Evolutionary conservation across 2,329 filamentous ascomycete genomes (phyloP), one percentile per base, ranked within the genome.

Genomic region (Tolypocladium guangdongense): DNA sequence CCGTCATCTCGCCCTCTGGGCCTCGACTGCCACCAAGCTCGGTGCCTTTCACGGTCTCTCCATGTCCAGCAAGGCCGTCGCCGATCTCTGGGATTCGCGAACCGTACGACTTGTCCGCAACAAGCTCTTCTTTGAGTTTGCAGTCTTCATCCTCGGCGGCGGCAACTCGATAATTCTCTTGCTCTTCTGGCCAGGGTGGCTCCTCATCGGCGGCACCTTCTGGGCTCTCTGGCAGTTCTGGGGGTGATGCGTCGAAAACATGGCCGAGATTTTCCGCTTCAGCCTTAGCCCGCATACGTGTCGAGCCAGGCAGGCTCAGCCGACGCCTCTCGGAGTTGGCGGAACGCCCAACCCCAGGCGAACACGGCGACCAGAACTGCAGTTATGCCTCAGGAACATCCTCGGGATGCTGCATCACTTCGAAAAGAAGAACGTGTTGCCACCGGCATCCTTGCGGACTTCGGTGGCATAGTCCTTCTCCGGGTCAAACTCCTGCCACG

Each of bases 401-500:
- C 16, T 10, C 41, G 7, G 30, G 30, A 30, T 8, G 30, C 30
- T 18, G 8, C 24, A 16, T 70, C 67, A 72, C 46, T 66, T 65
- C 33, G 81, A 78, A 67, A 90, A 92, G 76, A 99, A 99, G 69
- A 96, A 96, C 0, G 88, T 83, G 70, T 99, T 99, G 14, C 93
- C 93, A 53, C 90, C 85, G 14, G 81, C 80, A 71, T 99, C 93
- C 63, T 90, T 87, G 62, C 88, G 81, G 39, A 91, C 81, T 60
- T 88, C 83, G 58, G 76, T 79, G 64, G 82, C 80, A 72, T 95
- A 95, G 63, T 96, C 88, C 69, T 87, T 88, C 56, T 89, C 88
- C 0, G 90, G 87, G 60, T 96, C 91, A 67, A 95, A 99, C 58
- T 95, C 88, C 62, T 91, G 89, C 93, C 93, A 99, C 48, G 92